phyloP scores from a whole-genome alignment of 768 basidiomycete species.

The Dioszegia hungarica region DNA sequence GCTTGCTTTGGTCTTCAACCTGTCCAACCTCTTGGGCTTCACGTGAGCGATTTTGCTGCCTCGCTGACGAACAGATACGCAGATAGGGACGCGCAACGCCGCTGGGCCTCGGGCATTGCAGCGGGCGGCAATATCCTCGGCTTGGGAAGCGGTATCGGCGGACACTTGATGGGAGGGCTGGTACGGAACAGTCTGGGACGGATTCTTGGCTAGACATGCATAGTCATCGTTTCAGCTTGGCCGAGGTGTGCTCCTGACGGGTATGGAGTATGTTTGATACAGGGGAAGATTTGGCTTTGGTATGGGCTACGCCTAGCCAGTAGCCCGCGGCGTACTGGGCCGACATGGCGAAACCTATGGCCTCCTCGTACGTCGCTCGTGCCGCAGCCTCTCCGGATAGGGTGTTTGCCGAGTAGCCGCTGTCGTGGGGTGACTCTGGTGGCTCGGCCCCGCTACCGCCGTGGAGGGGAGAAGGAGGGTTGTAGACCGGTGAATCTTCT shows the following conservation, averaged over 20 bases:
- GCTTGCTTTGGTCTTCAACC: slow-evolving; percentile 91
- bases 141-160: slow-evolving; percentile 62
- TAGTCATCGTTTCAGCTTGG: not conserved
- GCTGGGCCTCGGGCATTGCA: slow-evolving; percentile 74
- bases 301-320: slow-evolving; percentile 45
- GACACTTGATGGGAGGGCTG: slow-evolving; percentile 73
- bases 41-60: slow-evolving; percentile 64
- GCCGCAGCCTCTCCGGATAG: not conserved
- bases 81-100: slow-evolving; percentile 78
- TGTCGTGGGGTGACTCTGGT: no score
- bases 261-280: slow-evolving; percentile 1
- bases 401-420: no score
- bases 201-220: slow-evolving; percentile 57
- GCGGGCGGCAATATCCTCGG: slow-evolving; percentile 70
- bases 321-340: slow-evolving; percentile 48
- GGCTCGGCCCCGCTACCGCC: no score
- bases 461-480: not conserved
- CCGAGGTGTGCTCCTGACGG: slow-evolving; percentile 4
- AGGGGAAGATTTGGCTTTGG: not conserved
- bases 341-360: slow-evolving; percentile 38
- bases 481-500: not conserved
- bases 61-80: slow-evolving; percentile 34
- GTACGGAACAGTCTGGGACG: slow-evolving; percentile 75
- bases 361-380: slow-evolving; percentile 17
- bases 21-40: slow-evolving; percentile 93